These are phyloP conservation scores for Pseudoneurospora amorphoporcata DNA, from an alignment of 495 filamentous ascomycete genomes.

Conservation along the genomic window DNA sequence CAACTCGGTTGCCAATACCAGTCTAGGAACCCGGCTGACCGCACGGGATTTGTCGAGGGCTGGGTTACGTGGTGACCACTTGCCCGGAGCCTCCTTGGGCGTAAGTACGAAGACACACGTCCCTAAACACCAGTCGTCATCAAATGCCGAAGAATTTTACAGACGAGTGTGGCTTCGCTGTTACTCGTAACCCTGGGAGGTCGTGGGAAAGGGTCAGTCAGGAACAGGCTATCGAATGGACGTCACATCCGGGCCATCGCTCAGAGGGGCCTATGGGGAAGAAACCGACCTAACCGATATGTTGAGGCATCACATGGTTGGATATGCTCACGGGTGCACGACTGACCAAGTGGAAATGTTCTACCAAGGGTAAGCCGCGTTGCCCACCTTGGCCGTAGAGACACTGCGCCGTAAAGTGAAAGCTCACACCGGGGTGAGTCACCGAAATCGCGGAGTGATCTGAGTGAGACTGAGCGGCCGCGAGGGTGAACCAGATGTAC, in stretches of 20 bases:
- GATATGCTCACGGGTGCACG: neutral
- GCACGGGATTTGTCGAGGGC: neutral
- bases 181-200: neutral
- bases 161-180: neutral
- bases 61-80: neutral
- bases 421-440: neutral
- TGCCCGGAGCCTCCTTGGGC: neutral
- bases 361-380: neutral
- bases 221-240: neutral
- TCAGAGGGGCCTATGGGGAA: neutral
- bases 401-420: neutral
- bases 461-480: neutral
- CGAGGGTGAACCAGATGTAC: neutral
- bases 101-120: neutral
- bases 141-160: neutral
- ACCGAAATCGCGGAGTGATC: neutral
- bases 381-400: neutral
- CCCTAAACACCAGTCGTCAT: neutral
- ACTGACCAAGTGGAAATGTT: neutral
- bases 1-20: neutral
- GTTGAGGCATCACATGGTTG: neutral
- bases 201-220: neutral
- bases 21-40: neutral
- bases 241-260: neutral
- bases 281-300: neutral